Conservation (phyloP, 2,329 filamentous ascomycete genomes). For the Hypoxylon sp. region DNA sequence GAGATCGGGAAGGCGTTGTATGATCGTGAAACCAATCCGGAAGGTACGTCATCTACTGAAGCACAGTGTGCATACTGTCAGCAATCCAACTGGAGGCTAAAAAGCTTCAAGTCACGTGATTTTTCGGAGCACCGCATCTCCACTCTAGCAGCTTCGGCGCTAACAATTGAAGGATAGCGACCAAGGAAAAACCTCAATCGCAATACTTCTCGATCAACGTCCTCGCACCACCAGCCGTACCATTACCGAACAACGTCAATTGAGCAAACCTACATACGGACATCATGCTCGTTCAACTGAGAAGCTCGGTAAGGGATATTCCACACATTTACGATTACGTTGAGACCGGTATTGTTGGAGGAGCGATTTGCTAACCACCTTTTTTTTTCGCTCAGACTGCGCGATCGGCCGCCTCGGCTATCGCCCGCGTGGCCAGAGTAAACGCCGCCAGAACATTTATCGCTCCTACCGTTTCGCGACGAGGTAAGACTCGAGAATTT, state of each 20-base stretch:
- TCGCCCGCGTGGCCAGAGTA: conserved; percentile 65
- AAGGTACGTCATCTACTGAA: not conserved
- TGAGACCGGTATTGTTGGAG: not conserved
- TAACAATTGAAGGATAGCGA: conserved; percentile 37
- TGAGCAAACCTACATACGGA: conserved; percentile 62
- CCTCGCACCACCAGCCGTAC: conserved; percentile 26
- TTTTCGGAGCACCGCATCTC: conserved; percentile 27
- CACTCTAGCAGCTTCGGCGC: conserved; percentile 30
- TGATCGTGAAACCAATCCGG: not conserved
- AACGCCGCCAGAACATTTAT: conserved; percentile 69
- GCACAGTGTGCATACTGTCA: not conserved
- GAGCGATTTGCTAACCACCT: conserved; percentile 27
- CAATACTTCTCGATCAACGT: conserved; percentile 36
- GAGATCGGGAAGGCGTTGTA: not conserved
- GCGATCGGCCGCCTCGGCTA: conserved; percentile 65
- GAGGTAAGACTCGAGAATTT: conserved; percentile 65
- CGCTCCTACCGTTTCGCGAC: conserved; percentile 72
- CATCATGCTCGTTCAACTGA: conserved; percentile 71
- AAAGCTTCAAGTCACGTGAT: conserved; percentile 24
- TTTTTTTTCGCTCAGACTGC: conserved; percentile 60
- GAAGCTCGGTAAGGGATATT: conserved; percentile 66
- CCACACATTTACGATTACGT: not conserved
- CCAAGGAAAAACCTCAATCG: conserved; percentile 51
- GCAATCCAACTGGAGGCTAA: not conserved
- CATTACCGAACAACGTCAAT: conserved; percentile 57